Base-by-base conservation (phyloP, 495 filamentous ascomycete species). In the Clohesyomyces aquaticus region DNA sequence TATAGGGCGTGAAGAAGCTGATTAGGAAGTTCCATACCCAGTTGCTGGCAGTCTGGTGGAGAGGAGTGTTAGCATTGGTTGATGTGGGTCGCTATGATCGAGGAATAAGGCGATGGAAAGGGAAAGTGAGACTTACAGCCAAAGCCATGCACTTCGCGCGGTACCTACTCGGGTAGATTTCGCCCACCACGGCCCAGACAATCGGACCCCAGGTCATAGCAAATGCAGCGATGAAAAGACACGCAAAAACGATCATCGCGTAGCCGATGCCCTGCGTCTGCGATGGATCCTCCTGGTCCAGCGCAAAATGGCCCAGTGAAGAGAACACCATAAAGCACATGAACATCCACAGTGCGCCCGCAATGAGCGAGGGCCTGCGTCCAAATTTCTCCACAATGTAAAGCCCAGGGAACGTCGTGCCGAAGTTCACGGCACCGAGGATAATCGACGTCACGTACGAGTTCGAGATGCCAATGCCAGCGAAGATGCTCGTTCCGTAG, bases 1-100 rank as follows among this genome's bases (percentile, higher is more conserved):
- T 67, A 52, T 63, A 63, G 1, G 60, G 60, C 27, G 60, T 63
- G 38, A 63, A 63, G 51, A 63, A 63, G 9, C 38, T 32, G 49
- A 94, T 86, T 66, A 93, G 74, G 80, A 93, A 96, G 75, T 95
- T 96, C 87, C 87, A 94, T 57, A 86, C 83, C 91, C 91, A 96
- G 79, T 95, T 96, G 55, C 85, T 82, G 4, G 88, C 85, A 0
- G 91, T 94, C n/a, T n/a, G n/a, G n/a, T n/a, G n/a, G n/a, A n/a
- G n/a, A n/a, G n/a, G n/a, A n/a, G n/a, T n/a, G n/a, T n/a, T n/a
- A n/a, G n/a, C n/a, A n/a, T n/a, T n/a, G n/a, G n/a, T n/a, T n/a
- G n/a, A n/a, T n/a, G n/a, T n/a, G n/a, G n/a, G n/a, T n/a, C n/a
- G n/a, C n/a, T n/a, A n/a, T n/a, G n/a, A n/a, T n/a, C n/a, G n/a